These are phyloP conservation scores for Apiospora saccharicola DNA, from an alignment of 2,329 filamentous ascomycete species.

Conservation along the genomic window DNA sequence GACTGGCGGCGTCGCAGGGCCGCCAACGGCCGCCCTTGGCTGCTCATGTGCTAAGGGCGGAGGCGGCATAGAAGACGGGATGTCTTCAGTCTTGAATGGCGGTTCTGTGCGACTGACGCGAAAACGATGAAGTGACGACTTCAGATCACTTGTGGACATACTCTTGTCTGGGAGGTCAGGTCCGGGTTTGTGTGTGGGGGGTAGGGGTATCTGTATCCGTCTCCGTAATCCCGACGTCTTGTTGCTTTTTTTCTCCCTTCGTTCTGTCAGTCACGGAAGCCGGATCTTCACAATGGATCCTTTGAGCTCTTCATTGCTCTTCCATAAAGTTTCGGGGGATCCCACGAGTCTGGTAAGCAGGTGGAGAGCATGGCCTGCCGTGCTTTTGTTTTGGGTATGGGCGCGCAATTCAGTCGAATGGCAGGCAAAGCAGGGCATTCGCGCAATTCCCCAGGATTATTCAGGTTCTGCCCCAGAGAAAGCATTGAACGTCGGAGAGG, in stretches of 20 bases:
- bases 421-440: conserved; percentile 1
- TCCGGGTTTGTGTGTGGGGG: not conserved
- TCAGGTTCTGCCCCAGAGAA: conserved; percentile 18
- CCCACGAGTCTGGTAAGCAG: conserved; percentile 14
- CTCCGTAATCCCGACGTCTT: conserved; percentile 3
- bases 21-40: conserved; percentile 22
- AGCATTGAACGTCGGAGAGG: conserved; percentile 4
- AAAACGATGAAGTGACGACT: conserved; percentile 24
- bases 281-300: conserved; percentile 16
- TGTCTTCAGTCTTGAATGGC: conserved; percentile 19
- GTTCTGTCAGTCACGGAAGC: not conserved
- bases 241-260: not conserved
- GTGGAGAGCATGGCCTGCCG: conserved; percentile 20
- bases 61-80: conserved; percentile 18
- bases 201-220: conserved; percentile 16
- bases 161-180: not conserved
- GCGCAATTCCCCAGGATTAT: conserved; percentile 3
- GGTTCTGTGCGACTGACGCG: conserved; percentile 24
- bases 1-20: conserved; percentile 5
- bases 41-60: conserved; percentile 19
- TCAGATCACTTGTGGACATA: conserved; percentile 23
- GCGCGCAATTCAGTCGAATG: conserved; percentile 7
- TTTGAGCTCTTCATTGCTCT: conserved; percentile 3
- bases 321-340: conserved; percentile 15
- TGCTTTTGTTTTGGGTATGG: conserved; percentile 7